phyloP scores from a whole-genome alignment of 78 protist genomes.

The Dictyostelium intermedium region DNA sequence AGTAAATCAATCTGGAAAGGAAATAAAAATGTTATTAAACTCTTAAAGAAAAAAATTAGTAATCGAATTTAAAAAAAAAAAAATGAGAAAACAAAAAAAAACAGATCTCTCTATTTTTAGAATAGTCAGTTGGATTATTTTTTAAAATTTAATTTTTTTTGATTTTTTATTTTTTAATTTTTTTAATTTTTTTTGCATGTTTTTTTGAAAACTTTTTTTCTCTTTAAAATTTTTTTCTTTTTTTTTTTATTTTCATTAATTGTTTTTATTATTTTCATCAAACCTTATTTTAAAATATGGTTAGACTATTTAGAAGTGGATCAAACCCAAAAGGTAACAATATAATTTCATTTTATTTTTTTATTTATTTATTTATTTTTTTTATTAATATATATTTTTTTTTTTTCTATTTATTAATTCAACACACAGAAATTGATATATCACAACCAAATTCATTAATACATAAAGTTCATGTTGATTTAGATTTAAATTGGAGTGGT shows the following conservation, averaged over 20 bases:
- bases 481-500: constrained; percentile 24
- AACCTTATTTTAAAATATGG: background rate
- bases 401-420: background rate
- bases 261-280: background rate
- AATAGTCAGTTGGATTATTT: background rate
- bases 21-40: too few species aligned
- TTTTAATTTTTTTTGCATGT: background rate
- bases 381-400: background rate
- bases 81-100: too few species aligned
- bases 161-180: too few species aligned
- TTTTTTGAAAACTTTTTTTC: too few species aligned
- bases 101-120: background rate
- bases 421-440: constrained; percentile 12
- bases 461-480: constrained; percentile 49
- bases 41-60: too few species aligned
- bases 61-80: too few species aligned
- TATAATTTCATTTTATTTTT: background rate
- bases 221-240: background rate
- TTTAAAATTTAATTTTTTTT: too few species aligned
- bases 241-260: background rate
- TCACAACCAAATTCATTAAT: background rate
- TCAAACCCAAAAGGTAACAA: background rate
- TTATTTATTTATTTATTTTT: background rate
- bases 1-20: too few species aligned
- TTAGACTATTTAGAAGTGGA: background rate